Evolutionary conservation across 2,329 filamentous ascomycete species (phyloP).

Genomic region (Fusarium nanum): DNA sequence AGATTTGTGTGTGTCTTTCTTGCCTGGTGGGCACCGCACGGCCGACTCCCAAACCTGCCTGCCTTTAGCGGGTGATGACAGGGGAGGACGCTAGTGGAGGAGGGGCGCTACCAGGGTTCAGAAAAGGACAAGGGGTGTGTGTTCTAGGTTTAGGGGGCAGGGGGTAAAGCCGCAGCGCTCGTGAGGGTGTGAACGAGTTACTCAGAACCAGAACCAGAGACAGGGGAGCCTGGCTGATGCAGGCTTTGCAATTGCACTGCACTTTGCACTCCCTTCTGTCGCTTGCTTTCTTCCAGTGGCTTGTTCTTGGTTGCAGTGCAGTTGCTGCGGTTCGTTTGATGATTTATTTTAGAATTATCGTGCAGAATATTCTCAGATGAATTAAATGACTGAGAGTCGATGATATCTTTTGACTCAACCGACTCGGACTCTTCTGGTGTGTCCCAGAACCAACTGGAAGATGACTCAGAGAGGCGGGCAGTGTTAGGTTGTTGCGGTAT

Average conservation of each 20-base stretch:
- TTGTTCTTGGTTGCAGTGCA: slow-evolving; percentile 2
- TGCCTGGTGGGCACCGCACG: slow-evolving; percentile 35
- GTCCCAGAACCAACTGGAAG: slow-evolving; percentile 21
- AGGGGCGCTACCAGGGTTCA: slow-evolving; percentile 44
- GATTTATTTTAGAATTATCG: slow-evolving; percentile 13
- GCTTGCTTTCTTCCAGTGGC: slow-evolving; percentile 4
- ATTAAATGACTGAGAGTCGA: background rate
- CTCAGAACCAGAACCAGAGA: slow-evolving; percentile 3
- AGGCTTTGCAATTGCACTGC: slow-evolving; percentile 37
- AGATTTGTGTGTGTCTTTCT: slow-evolving; percentile 41
- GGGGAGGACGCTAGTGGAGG: slow-evolving; percentile 34
- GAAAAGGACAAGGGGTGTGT: slow-evolving; percentile 22
- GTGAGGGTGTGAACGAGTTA: slow-evolving; percentile 29
- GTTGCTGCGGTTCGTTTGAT: slow-evolving; percentile 11
- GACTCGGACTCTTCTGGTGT: background rate
- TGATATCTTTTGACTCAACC: background rate
- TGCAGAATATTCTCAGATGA: background rate
- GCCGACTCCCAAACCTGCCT: slow-evolving; percentile 41
- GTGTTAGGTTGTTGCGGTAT: slow-evolving; percentile 26
- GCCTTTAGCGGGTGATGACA: slow-evolving; percentile 31
- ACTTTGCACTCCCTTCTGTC: slow-evolving; percentile 32
- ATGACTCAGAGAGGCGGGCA: slow-evolving; percentile 38
- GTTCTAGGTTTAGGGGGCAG: slow-evolving; percentile 31
- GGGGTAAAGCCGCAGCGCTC: slow-evolving; percentile 18
- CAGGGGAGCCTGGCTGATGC: slow-evolving; percentile 32